Base-by-base conservation (phyloP, 1,284 basidiomycete genomes). In the Ustilago crameri region DNA sequence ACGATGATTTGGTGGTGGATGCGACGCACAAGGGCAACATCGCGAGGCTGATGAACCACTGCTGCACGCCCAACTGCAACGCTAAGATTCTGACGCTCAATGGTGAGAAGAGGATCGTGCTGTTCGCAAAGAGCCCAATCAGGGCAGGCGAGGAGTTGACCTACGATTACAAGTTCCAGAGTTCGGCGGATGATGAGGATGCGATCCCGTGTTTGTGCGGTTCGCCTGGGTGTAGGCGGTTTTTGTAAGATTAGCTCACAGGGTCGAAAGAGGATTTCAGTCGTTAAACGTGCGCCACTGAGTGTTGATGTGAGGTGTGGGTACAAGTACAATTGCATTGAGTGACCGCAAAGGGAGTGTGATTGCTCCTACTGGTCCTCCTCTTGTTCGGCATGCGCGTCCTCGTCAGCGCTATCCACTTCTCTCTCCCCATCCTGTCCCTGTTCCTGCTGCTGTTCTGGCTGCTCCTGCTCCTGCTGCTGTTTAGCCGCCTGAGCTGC, bases 81-180 rank as follows among this genome's bases (percentile, higher is more conserved):
- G 95, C 95, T 43, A 96, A 95, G 86, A 98, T 99, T 84, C 95
- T 98, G 81, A 97, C 93, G 58, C 94, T 99, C 85, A 95, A 91
- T 79, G 93, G 94, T 34, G 93, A 95, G 86, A 97, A 97, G 87
- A 93, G 97, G 87, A 98, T 99, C 81, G 96, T 98, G 81, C 95
- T 99, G 55, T 99, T 74, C 83, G 96, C 96, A 27, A 97, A 97
- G 84, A 89, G 91, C 75, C 91, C 92, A 72, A 93, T 98, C 78
- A 84, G 92, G 91, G 86, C 95, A 91, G 84, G 85, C 65, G 77
- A 84, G 43, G 75, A 84, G 73, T 53, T 79, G 41, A 79, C 77
- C 15, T 79, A 81, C 75, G 84, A 84, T 66, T 84, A 84, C 72
- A 83, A 84, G 68, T 84, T 83, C 58, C 82, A 82, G 53, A 63